Evolutionary conservation across 2,329 filamentous ascomycete species (phyloP).

Genomic region (Cercospora sojina): DNA sequence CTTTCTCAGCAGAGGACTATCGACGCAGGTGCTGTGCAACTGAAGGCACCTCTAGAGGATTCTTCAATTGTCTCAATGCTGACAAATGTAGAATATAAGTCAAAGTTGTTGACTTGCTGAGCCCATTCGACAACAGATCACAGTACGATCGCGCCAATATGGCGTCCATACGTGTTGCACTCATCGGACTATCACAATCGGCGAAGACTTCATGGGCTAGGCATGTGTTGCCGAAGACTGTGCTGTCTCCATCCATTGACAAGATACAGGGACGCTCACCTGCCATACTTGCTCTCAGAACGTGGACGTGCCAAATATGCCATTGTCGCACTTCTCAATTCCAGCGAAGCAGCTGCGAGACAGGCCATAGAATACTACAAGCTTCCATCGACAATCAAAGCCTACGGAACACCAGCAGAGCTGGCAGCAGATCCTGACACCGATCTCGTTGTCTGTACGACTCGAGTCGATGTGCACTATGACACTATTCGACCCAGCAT

Average conservation of each 20-base stretch:
- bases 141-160: conserved; percentile 34
- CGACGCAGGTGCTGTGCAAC: neutral
- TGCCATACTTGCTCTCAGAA: conserved; percentile 58
- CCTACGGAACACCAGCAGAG: conserved; percentile 46
- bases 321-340: conserved; percentile 54
- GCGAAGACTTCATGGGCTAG: conserved; percentile 56
- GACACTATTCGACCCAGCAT: conserved; percentile 42
- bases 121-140: neutral
- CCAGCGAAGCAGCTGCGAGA: conserved; percentile 44
- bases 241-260: neutral
- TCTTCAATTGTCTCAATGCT: neutral
- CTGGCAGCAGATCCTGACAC: conserved; percentile 50
- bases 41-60: neutral
- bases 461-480: conserved; percentile 48
- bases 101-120: neutral
- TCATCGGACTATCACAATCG: conserved; percentile 59
- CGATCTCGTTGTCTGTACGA: conserved; percentile 50
- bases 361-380: conserved; percentile 44
- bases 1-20: neutral
- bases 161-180: conserved; percentile 55
- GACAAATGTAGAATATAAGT: neutral
- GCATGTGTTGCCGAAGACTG: neutral
- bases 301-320: conserved; percentile 44
- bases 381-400: conserved; percentile 42
- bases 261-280: conserved; percentile 48